Conservation (phyloP, 2,329 filamentous ascomycete species). For the Fusarium liriodendri region DNA sequence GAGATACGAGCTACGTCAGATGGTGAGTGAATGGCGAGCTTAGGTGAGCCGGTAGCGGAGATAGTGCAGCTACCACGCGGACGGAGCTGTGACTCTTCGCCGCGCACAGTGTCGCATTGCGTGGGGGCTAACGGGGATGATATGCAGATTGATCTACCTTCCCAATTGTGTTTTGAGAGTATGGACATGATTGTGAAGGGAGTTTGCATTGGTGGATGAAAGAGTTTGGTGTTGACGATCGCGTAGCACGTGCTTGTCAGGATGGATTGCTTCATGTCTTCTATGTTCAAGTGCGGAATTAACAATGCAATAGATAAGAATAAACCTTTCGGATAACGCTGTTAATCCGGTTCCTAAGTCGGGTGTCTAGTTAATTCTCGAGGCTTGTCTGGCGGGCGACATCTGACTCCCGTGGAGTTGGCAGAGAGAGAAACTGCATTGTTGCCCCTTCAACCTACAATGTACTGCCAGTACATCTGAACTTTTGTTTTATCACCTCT, state of each 20-base stretch:
- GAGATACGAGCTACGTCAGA: background rate
- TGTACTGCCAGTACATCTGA: background rate
- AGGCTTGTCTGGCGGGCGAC: background rate
- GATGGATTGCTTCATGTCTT: constrained; percentile 9
- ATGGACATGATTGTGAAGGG: background rate
- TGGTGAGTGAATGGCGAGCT: background rate
- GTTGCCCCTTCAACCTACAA: too few species aligned
- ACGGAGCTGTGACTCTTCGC: background rate
- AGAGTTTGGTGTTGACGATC: background rate
- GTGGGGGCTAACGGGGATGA: too few species aligned
- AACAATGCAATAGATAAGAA: background rate
- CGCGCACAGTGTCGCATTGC: background rate
- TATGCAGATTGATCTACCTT: background rate
- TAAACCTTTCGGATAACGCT: background rate
- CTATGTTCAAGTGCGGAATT: background rate
- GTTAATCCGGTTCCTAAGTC: background rate
- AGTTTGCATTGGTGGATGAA: background rate
- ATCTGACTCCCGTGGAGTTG: background rate
- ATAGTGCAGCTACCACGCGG: background rate
- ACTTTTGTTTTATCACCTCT: background rate
- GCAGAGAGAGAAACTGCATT: background rate
- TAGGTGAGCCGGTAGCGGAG: background rate
- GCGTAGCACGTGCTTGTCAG: constrained; percentile 12
- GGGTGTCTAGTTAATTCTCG: background rate
- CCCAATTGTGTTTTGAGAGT: too few species aligned